phyloP scores from a whole-genome alignment of 2,329 filamentous ascomycete species.

The Cercospora zeina region DNA sequence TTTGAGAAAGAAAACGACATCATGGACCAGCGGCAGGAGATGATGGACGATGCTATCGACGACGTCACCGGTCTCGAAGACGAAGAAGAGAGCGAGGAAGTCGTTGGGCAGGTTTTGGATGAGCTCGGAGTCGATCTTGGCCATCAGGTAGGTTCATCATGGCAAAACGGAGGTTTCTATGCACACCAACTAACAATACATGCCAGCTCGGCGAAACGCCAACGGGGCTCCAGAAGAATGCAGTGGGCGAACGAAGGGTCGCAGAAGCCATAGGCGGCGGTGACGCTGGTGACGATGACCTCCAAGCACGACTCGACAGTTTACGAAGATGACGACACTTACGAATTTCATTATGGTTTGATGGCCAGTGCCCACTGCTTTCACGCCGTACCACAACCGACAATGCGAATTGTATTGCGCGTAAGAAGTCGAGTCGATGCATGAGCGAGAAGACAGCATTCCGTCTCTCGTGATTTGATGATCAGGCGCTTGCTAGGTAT shows the following conservation, averaged over 20 bases:
- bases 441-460: background rate
- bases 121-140: slow-evolving; percentile 95
- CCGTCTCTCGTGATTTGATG: background rate
- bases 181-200: slow-evolving; percentile 17
- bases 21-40: slow-evolving; percentile 98
- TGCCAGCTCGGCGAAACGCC: slow-evolving; percentile 86
- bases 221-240: slow-evolving; percentile 72
- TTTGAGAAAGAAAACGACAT: slow-evolving; percentile 99
- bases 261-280: slow-evolving; percentile 80
- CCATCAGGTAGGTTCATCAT: slow-evolving; percentile 67
- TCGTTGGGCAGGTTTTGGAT: slow-evolving; percentile 93
- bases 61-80: slow-evolving; percentile 89
- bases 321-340: slow-evolving; percentile 49
- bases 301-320: slow-evolving; percentile 90
- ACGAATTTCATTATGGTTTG: slow-evolving; percentile 8
- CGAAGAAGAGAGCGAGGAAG: slow-evolving; percentile 94
- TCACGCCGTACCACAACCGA: background rate
- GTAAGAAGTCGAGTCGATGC: background rate
- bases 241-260: slow-evolving; percentile 72
- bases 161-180: background rate
- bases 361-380: background rate
- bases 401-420: background rate
- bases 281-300: slow-evolving; percentile 74
- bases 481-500: background rate
- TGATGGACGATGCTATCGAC: slow-evolving; percentile 99